Evolutionary conservation across 2,329 filamentous ascomycete species (phyloP), one percentile per base, ranked within the genome.

Genomic region (Leptographium galeiforme): DNA sequence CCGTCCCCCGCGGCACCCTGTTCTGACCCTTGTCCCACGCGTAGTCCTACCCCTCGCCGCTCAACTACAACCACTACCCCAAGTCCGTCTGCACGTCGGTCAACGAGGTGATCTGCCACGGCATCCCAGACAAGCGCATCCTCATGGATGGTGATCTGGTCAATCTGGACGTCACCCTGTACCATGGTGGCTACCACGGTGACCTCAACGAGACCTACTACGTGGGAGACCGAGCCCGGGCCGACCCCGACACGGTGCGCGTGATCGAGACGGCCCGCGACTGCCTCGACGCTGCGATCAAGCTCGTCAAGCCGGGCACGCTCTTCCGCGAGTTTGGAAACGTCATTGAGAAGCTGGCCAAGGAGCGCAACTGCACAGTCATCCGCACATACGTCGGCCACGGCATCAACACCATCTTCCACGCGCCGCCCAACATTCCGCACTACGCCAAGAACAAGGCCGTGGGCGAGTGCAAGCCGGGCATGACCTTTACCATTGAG

Each of bases 131-230:
- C 64, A 82, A 95, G 67, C 82, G 93, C 53, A 76, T 86, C 8
- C 77, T 98, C 1, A 71, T 89, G 58, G 91, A 98, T 61, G 93
- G 93, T 57, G 93, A 98, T 63, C 97, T 98, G 59, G 73, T 98
- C 64, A 98, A 98, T 72, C 89, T 98, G 60, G 93, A 98, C 62
- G 87, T 98, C 6, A 90, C 89, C 1, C 73, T 98, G 45, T 98
- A 94, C 69, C 89, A 97, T 66, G 87, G 84, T 57, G 93, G 93
- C 52, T 97, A 91, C 72, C 93, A 98, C 66, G 89, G 89, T 53
- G 93, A 98, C 67, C 74, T 98, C 53, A 98, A 98, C 72, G 93
- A 98, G 73, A 98, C 93, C 13, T 98, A 97, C 72, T 98, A 98
- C 67, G 87, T 98, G 48, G 93, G 93, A 54, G 86, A 94, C 61